These are phyloP conservation scores for Psilocybe cyanescens DNA, from an alignment of 768 basidiomycete genomes.

Conservation along the genomic window DNA sequence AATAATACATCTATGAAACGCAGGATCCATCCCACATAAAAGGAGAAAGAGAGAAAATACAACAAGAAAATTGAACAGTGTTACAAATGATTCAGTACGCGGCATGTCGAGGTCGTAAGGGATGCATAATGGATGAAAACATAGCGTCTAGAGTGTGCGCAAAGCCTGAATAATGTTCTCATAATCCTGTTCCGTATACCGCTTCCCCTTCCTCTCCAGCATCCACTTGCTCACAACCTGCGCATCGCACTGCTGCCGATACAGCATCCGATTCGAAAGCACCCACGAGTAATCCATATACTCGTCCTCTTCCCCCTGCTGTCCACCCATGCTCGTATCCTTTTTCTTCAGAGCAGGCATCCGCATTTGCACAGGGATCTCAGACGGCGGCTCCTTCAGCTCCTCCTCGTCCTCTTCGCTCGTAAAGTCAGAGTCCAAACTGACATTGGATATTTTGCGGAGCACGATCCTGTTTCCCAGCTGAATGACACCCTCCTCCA, in stretches of 20 bases:
- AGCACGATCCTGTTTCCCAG: neutral
- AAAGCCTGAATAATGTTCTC: conserved; percentile 36
- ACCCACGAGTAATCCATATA: conserved; percentile 22
- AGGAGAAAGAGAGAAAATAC: too few relatives aligned
- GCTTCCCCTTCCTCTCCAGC: conserved; percentile 39
- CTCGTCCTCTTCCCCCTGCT: conserved; percentile 12
- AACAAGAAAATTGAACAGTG: too few relatives aligned
- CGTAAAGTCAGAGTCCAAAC: neutral
- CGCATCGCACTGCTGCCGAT: conserved; percentile 6
- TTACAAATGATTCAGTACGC: too few relatives aligned
- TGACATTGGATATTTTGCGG: neutral
- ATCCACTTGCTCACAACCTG: conserved; percentile 38
- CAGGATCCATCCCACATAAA: too few relatives aligned
- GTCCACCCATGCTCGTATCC: neutral
- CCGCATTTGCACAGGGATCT: too few relatives aligned
- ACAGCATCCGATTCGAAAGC: conserved; percentile 19
- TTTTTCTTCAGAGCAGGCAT: neutral
- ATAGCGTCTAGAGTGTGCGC: conserved; percentile 15
- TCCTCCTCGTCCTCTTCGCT: conserved; percentile 9
- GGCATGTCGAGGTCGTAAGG: too few relatives aligned
- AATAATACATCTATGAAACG: too few relatives aligned
- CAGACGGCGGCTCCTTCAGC: neutral
- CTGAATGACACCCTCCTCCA: neutral
- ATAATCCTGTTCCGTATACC: conserved; percentile 40
- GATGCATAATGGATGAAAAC: neutral